Conservation (phyloP, 371 early-diverging fungal genomes). For the Actinomortierella wolfii region DNA sequence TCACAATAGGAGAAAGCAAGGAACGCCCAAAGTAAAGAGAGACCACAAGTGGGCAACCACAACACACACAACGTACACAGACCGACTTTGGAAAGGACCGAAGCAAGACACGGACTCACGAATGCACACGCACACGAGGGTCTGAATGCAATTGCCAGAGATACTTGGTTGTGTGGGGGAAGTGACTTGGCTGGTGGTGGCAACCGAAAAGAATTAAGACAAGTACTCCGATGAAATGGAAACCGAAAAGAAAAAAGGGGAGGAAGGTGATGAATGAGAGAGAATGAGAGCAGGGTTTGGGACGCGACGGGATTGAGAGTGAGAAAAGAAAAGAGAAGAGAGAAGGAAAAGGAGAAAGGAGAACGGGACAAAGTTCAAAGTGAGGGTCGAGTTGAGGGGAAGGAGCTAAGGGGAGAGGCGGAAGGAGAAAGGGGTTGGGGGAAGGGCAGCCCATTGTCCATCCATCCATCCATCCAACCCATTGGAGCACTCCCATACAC, state of each 20-base stretch:
- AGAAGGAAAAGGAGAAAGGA: neutral
- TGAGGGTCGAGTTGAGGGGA: neutral
- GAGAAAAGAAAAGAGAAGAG: neutral
- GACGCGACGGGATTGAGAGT: constrained; percentile 2
- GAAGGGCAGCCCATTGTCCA: no score
- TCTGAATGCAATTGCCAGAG: no score
- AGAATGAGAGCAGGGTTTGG: constrained; percentile 1
- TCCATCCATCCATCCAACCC: no score
- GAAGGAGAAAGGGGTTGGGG: neutral
- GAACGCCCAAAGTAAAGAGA: constrained; percentile 2
- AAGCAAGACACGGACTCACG: no score
- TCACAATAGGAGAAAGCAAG: neutral
- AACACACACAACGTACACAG: no score
- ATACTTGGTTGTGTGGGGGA: no score
- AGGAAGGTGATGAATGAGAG: neutral
- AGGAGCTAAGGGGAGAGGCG: neutral
- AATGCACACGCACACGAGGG: no score
- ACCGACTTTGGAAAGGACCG: no score
- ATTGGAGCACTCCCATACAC: no score
- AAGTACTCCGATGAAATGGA: no score
- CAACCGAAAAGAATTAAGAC: no score
- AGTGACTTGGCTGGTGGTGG: no score
- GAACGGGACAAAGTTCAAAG: neutral
- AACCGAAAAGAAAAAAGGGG: constrained; percentile 2
- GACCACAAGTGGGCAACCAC: neutral